Evolutionary conservation across 2,329 filamentous ascomycete species (phyloP).

Genomic region (Colletotrichum tabaci): DNA sequence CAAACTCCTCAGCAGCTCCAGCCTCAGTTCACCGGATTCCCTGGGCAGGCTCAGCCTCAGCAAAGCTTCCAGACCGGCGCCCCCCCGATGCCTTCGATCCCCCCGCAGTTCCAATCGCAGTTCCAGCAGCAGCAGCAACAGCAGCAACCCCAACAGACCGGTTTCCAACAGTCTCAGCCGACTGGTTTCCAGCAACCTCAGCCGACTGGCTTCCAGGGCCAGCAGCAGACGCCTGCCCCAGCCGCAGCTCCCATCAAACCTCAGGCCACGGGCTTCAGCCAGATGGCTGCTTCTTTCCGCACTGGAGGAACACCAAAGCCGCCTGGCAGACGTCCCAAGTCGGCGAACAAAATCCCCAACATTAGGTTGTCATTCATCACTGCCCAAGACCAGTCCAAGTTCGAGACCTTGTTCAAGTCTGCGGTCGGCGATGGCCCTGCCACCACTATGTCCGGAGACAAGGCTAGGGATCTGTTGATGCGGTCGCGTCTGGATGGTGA

Average conservation of each 20-base stretch:
- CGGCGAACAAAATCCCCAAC: constrained; percentile 86
- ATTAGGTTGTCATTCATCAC: constrained; percentile 97
- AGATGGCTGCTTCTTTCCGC: constrained; percentile 78
- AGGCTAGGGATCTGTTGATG: constrained; percentile 89
- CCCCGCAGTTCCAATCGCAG: constrained; percentile 73
- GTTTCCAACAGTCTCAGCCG: constrained; percentile 61
- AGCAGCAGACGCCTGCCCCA: constrained; percentile 66
- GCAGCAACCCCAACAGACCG: constrained; percentile 59
- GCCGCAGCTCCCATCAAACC: constrained; percentile 73
- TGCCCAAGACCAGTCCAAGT: constrained; percentile 93
- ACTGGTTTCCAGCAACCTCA: constrained; percentile 62
- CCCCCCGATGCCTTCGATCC: constrained; percentile 73
- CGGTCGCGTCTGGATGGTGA: constrained; percentile 91
- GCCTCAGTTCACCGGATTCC: constrained; percentile 62
- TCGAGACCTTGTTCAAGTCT: constrained; percentile 97
- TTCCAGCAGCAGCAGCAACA: constrained; percentile 64
- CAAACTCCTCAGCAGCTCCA: constrained; percentile 71
- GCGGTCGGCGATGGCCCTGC: constrained; percentile 84
- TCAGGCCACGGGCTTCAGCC: constrained; percentile 75
- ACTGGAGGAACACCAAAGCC: constrained; percentile 62
- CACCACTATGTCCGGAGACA: constrained; percentile 91
- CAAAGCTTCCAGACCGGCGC: constrained; percentile 73
- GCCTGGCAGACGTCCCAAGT: constrained; percentile 64
- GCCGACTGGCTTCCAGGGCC: constrained; percentile 62
- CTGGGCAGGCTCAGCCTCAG: constrained; percentile 63